These are phyloP conservation scores for Penicillium riverlandense DNA, from an alignment of 495 filamentous ascomycete species.

Conservation along the genomic window DNA sequence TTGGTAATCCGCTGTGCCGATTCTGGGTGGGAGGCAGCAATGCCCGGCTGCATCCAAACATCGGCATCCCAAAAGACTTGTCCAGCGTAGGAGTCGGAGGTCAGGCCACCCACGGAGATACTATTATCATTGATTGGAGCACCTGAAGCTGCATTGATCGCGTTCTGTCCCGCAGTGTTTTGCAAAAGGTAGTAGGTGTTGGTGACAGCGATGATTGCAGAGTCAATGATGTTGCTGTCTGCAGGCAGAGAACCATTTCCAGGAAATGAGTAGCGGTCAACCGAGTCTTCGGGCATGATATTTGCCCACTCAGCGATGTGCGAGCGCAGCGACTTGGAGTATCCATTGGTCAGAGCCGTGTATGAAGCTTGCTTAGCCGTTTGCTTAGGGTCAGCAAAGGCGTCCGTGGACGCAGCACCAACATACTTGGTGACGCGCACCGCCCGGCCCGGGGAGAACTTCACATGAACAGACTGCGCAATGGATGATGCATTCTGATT, in stretches of 20 bases:
- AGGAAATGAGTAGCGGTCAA: constrained; percentile 55
- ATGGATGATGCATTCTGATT: constrained; percentile 52
- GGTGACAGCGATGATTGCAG: constrained; percentile 57
- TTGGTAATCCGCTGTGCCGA: constrained; percentile 50
- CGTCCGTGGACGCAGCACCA: constrained; percentile 55
- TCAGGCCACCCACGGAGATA: constrained; percentile 54
- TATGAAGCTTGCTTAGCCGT: constrained; percentile 42
- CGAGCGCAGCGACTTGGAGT: constrained; percentile 32
- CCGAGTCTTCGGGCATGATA: constrained; percentile 47
- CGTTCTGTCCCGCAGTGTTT: constrained; percentile 53
- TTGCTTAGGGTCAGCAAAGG: constrained; percentile 44
- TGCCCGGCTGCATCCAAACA: constrained; percentile 61
- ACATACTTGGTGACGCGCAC: constrained; percentile 52
- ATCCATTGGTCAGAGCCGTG: constrained; percentile 38
- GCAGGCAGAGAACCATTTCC: constrained; percentile 51
- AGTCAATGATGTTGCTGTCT: constrained; percentile 50
- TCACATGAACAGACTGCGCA: constrained; percentile 46
- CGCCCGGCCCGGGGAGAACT: constrained; percentile 39
- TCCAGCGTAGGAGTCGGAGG: constrained; percentile 56
- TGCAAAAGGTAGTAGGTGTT: constrained; percentile 66
- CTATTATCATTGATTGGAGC: constrained; percentile 48
- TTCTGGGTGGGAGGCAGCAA: constrained; percentile 51
- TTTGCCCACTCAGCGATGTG: constrained; percentile 50
- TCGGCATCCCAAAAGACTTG: constrained; percentile 62
- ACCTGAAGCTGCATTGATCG: constrained; percentile 25